Evolutionary conservation across 148 eudicot genomes (phyloP).

Genomic region (Persicaria tinctoria): DNA sequence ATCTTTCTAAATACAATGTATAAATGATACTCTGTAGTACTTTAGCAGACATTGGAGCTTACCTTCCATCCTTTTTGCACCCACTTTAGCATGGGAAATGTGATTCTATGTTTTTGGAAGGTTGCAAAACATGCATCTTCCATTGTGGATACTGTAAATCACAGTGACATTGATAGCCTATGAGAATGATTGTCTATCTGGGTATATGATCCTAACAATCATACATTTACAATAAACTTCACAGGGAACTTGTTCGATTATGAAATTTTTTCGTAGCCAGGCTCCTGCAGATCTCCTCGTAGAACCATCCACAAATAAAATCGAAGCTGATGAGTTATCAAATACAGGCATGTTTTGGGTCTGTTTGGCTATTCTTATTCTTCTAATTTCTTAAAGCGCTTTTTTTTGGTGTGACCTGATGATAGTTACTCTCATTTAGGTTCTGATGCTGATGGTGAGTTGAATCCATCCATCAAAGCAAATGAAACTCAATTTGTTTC

Average conservation of each 20-base stretch:
- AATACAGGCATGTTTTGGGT: neutral
- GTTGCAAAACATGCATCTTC: neutral
- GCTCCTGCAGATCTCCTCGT: conserved; percentile 12
- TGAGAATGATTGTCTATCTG: neutral
- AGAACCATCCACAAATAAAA: conserved; percentile 11
- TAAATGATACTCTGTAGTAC: neutral
- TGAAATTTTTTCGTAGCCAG: conserved; percentile 33
- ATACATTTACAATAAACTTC: conserved; percentile 5
- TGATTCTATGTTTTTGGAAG: neutral
- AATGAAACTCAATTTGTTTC: neutral
- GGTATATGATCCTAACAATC: neutral
- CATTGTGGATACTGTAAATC: neutral
- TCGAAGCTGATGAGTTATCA: conserved; percentile 6
- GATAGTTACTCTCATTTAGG: conserved; percentile 3
- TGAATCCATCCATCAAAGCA: neutral
- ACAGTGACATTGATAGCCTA: neutral
- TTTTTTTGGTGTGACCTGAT: conserved; percentile 1
- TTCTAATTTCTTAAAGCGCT: neutral
- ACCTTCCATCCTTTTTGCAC: neutral
- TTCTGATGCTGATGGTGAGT: neutral
- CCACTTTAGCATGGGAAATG: neutral
- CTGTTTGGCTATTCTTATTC: neutral
- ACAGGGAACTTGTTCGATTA: conserved; percentile 64
- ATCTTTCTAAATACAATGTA: neutral
- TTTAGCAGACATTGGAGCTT: neutral